Evolutionary conservation across 371 early-diverging fungal genomes (phyloP).

Genomic region (Mucor saturninus): DNA sequence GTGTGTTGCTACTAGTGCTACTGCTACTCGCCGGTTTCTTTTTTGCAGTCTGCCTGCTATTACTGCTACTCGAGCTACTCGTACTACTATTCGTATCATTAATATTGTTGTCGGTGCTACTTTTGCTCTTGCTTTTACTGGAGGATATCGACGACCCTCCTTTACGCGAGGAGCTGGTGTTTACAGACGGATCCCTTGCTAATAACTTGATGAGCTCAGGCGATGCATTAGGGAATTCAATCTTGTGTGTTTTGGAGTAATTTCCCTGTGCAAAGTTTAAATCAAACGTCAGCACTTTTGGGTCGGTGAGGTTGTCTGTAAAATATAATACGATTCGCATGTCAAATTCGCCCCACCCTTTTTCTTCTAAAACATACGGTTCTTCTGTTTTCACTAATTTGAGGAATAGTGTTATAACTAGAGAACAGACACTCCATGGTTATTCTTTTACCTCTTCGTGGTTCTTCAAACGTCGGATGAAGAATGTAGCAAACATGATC

Average conservation of each 20-base stretch:
- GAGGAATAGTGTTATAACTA: too few relatives aligned
- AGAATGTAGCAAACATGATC: conserved; percentile 77
- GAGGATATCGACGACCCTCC: conserved; percentile 11
- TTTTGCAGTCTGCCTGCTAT: conserved; percentile 8
- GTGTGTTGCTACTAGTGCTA: not conserved
- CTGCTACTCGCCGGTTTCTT: conserved; percentile 6
- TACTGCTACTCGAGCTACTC: not conserved
- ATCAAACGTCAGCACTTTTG: conserved; percentile 60
- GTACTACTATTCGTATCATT: not conserved
- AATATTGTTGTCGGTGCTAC: not conserved
- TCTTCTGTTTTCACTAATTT: conserved; percentile 58
- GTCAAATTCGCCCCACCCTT: conserved; percentile 81
- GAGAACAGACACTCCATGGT: too few relatives aligned
- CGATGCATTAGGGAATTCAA: conserved; percentile 42
- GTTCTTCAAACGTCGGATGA: conserved; percentile 73
- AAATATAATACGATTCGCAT: conserved; percentile 65
- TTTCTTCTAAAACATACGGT: conserved; percentile 66
- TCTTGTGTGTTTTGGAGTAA: conserved; percentile 51
- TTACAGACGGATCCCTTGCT: conserved; percentile 9
- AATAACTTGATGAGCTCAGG: conserved; percentile 27
- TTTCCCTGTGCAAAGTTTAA: conserved; percentile 63
- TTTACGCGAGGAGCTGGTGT: not conserved
- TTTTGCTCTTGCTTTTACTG: not conserved
- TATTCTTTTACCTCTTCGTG: conserved; percentile 57
- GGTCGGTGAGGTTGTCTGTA: conserved; percentile 50